phyloP scores from a whole-genome alignment of 176 grass and related monocot genomes.

The Oryza rufipogon region DNA sequence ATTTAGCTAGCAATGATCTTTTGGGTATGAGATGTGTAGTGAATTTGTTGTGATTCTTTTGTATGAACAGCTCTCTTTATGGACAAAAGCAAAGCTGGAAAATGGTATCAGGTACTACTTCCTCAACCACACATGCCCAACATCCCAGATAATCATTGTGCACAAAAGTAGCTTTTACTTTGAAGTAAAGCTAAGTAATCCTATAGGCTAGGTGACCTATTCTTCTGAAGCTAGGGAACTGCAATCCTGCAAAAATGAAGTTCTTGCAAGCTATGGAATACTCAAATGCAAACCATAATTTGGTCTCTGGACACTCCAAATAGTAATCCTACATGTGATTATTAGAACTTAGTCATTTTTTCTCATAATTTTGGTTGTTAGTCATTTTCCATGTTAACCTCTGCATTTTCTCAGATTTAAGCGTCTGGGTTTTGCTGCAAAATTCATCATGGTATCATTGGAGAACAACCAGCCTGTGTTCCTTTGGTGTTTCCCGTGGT shows the following conservation, averaged over 20 bases:
- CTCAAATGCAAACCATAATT: not conserved
- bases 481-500: not conserved
- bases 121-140: slow-evolving; percentile 41
- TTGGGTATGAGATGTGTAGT: not conserved
- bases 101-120: slow-evolving; percentile 39
- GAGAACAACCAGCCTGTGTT: not conserved
- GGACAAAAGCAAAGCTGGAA: slow-evolving; percentile 33
- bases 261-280: not conserved
- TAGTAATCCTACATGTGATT: not conserved
- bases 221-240: not conserved
- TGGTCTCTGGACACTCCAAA: not conserved
- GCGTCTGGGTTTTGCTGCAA: not conserved
- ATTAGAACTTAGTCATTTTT: not conserved
- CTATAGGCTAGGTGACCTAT: slow-evolving; percentile 10
- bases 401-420: slow-evolving; percentile 8
- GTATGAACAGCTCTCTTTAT: slow-evolving; percentile 11
- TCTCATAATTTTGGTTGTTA: not conserved
- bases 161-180: slow-evolving; percentile 52
- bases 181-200: slow-evolving; percentile 35
- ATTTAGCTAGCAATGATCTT: slow-evolving; percentile 26
- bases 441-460: not conserved
- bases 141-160: slow-evolving; percentile 40
- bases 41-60: not conserved
- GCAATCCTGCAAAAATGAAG: not conserved
- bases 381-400: not conserved